These are phyloP conservation scores for Triadica sebifera DNA, from an alignment of 345 rosid species.

Conservation along the genomic window DNA sequence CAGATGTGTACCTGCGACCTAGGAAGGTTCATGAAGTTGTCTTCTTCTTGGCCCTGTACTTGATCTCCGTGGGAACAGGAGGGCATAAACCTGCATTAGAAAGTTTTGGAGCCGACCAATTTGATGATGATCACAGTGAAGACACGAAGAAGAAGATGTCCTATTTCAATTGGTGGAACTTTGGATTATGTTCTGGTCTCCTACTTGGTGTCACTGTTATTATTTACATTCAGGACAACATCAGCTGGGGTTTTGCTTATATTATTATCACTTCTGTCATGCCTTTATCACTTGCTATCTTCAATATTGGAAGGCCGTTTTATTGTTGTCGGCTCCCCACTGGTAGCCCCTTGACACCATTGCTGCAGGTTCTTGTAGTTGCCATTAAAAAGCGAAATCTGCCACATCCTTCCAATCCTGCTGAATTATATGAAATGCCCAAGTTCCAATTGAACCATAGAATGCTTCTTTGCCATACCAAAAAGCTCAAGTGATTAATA, in stretches of 20 bases:
- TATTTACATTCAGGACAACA: constrained; percentile 74
- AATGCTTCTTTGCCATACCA: constrained; percentile 63
- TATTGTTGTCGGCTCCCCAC: constrained; percentile 69
- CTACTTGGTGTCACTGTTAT: constrained; percentile 67
- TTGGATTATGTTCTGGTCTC: constrained; percentile 70
- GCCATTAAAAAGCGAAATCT: constrained; percentile 73
- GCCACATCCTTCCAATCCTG: constrained; percentile 51
- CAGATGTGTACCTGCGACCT: constrained; percentile 48
- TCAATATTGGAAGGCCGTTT: constrained; percentile 60
- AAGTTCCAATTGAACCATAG: constrained; percentile 37
- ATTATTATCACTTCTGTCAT: constrained; percentile 57
- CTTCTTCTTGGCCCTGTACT: constrained; percentile 78
- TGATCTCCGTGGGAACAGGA: constrained; percentile 82
- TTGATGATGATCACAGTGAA: constrained; percentile 63
- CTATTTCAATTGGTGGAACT: constrained; percentile 93
- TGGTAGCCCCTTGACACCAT: constrained; percentile 84
- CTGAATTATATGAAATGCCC: constrained; percentile 51
- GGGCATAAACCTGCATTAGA: constrained; percentile 94
- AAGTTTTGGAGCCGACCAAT: constrained; percentile 98
- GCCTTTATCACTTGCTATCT: constrained; percentile 59
- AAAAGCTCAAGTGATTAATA: constrained; percentile 59
- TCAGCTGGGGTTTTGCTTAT: constrained; percentile 82
- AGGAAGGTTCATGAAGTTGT: constrained; percentile 62
- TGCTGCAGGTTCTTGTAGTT: constrained; percentile 73
- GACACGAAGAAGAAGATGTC: constrained; percentile 90